Evolutionary conservation across 345 rosid species (phyloP), one percentile per base, ranked within the genome.

Genomic region (Linum lewisii): DNA sequence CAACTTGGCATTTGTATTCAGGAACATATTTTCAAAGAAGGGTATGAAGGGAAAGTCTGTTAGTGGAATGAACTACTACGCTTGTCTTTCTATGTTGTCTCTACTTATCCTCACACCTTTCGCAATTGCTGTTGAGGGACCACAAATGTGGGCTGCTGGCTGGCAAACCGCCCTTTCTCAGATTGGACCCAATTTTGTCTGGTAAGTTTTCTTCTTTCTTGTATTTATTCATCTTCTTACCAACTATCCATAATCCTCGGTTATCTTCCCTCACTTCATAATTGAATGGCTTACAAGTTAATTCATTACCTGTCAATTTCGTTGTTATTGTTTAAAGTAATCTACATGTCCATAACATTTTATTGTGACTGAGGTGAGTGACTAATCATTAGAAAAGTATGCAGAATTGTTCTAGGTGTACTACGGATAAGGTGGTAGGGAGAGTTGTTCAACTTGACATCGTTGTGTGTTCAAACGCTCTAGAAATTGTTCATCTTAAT

Each of bases 31-130:
- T 64, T 91, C 98, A 1, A 91, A 91, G 92, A 91, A 21, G 67
- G 98, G 98, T 69, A 87, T 91, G 98, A 88, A 84, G 77, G 97
- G 98, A 69, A 94, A 90, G 66, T 81, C 97, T 32, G 97, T 72
- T 20, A 72, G 75, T 36, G 75, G 75, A 51, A 72, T 66, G 75
- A 72, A 94, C 81, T 94, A 90, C 81, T 94, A 94, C 44, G 99
- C 99, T 5, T 94, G 99, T 72, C 86, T 94, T 63, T 94, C 99
- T 34, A 79, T 94, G 62, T 38, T 94, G 66, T 94, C 99, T 51
- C 85, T 94, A 13, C 26, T 81, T 61, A 87, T 94, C 57, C 97
- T 94, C 71, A 85, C 96, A 1, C 99, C 99, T 3, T 90, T 90
- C 64, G 97, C 99, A 14, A 61, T 94, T 11, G 44, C 26, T 38